phyloP scores from a whole-genome alignment of 176 grass and related monocot genomes.

The Lolium multiflorum region DNA sequence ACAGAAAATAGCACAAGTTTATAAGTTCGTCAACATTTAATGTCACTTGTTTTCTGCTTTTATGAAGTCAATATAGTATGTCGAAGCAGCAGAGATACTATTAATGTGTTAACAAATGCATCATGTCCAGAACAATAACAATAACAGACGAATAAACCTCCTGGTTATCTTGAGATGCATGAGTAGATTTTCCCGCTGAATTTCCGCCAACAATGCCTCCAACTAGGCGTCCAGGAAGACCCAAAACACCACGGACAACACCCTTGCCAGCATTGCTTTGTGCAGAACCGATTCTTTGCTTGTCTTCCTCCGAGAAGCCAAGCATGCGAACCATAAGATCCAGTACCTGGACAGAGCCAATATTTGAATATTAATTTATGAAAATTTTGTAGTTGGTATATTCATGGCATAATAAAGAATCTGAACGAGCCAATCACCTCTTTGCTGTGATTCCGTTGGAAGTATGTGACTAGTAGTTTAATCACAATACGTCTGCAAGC shows the following conservation, averaged over 20 bases:
- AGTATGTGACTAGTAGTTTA: slow-evolving; percentile 92
- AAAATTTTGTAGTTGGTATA: background rate
- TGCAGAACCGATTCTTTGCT: slow-evolving; percentile 84
- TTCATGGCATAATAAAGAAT: slow-evolving; percentile 5
- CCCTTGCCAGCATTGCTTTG: slow-evolving; percentile 79
- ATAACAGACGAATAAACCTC: slow-evolving; percentile 38
- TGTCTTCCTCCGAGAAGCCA: slow-evolving; percentile 97
- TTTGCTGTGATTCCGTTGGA: slow-evolving; percentile 93
- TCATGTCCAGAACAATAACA: background rate
- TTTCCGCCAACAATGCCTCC: slow-evolving; percentile 76
- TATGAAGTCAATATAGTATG: background rate
- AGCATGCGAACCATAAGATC: slow-evolving; percentile 96
- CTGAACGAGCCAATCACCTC: slow-evolving; percentile 63
- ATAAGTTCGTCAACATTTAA: background rate
- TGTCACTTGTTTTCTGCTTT: background rate
- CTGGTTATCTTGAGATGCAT: slow-evolving; percentile 71
- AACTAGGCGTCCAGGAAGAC: slow-evolving; percentile 78
- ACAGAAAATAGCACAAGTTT: background rate
- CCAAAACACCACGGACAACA: slow-evolving; percentile 84
- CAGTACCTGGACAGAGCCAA: slow-evolving; percentile 60
- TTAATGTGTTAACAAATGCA: background rate
- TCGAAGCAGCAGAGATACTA: slow-evolving; percentile 10
- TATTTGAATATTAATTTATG: slow-evolving; percentile 7
- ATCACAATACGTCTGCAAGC: slow-evolving; percentile 87
- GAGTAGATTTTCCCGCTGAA: slow-evolving; percentile 51